Evolutionary conservation across 2,329 filamentous ascomycete species (phyloP).

Genomic region (Apiospora marii): DNA sequence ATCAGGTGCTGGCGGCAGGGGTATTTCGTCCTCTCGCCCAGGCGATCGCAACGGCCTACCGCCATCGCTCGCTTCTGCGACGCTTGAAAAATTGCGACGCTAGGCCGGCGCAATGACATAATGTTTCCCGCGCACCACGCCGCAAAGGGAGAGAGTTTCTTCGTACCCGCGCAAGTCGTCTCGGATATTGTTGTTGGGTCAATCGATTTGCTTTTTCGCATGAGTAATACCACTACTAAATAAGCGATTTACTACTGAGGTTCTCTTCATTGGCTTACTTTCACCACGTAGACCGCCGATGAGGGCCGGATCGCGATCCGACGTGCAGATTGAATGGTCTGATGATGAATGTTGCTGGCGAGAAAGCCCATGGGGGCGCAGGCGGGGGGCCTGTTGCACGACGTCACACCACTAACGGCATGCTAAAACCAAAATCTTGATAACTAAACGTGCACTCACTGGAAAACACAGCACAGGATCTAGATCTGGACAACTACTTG

Average conservation of each 20-base stretch:
- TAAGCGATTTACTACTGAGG: neutral
- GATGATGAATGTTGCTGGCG: neutral
- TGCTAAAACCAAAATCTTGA: neutral
- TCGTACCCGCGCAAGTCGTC: neutral
- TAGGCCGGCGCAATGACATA: slow-evolving; percentile 15
- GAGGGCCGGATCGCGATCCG: neutral
- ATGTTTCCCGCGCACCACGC: neutral
- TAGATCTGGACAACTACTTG: too few relatives aligned
- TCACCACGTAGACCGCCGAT: neutral
- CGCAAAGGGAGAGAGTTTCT: neutral
- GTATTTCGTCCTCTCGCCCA: neutral
- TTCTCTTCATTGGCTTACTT: neutral
- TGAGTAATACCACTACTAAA: neutral
- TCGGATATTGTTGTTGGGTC: neutral
- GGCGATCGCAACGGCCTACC: neutral
- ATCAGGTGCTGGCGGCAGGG: slow-evolving; percentile 9
- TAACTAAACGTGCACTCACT: neutral
- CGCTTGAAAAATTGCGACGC: slow-evolving; percentile 5
- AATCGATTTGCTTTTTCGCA: neutral
- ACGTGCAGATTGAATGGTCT: neutral
- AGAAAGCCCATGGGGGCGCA: neutral
- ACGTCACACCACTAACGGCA: slow-evolving; percentile 10
- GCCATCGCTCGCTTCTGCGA: neutral
- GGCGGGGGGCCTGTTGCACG: neutral
- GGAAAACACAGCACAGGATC: neutral